Evolutionary conservation across 768 basidiomycete genomes (phyloP).

Genomic region (Hypsizygus marmoreus): DNA sequence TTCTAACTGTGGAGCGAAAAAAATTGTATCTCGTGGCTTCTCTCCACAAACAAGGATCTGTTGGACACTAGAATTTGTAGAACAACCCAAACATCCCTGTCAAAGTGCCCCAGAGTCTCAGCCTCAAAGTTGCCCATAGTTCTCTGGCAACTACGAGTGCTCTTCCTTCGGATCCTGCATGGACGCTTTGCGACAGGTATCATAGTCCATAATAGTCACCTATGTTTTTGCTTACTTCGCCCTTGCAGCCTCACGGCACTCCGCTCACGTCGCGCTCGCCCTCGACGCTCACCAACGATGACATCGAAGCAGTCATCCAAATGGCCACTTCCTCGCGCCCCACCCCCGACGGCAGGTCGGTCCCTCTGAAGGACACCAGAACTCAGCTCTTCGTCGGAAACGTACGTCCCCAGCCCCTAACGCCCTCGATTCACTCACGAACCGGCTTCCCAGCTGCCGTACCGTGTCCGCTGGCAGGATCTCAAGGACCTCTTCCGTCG

Average conservation of each 20-base stretch:
- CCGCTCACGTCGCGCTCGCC: constrained; percentile 14
- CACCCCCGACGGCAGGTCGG: constrained; percentile 45
- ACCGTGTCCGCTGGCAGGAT: constrained; percentile 98
- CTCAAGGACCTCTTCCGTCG: constrained; percentile 96
- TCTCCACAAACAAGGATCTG: constrained; percentile 10
- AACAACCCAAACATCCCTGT: too few species aligned
- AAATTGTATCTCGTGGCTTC: constrained; percentile 22
- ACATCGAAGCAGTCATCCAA: constrained; percentile 91
- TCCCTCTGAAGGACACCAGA: constrained; percentile 76
- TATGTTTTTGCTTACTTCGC: constrained; percentile 1
- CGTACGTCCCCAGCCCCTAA: constrained; percentile 46
- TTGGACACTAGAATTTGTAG: too few species aligned
- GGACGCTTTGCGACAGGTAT: constrained; percentile 21
- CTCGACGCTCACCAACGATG: constrained; percentile 64
- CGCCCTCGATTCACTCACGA: constrained; percentile 6
- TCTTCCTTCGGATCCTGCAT: constrained; percentile 12
- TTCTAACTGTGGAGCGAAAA: constrained; percentile 21
- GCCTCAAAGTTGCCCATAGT: too few species aligned
- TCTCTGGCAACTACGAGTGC: neutral
- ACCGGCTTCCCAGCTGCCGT: constrained; percentile 69
- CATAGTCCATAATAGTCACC: neutral
- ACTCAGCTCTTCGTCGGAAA: constrained; percentile 97
- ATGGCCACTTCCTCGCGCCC: constrained; percentile 79
- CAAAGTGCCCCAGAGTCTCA: too few species aligned
- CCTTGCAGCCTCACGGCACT: constrained; percentile 9